These are phyloP conservation scores for Prunus kanzakura DNA, from an alignment of 306 rosid species.

Conservation along the genomic window DNA sequence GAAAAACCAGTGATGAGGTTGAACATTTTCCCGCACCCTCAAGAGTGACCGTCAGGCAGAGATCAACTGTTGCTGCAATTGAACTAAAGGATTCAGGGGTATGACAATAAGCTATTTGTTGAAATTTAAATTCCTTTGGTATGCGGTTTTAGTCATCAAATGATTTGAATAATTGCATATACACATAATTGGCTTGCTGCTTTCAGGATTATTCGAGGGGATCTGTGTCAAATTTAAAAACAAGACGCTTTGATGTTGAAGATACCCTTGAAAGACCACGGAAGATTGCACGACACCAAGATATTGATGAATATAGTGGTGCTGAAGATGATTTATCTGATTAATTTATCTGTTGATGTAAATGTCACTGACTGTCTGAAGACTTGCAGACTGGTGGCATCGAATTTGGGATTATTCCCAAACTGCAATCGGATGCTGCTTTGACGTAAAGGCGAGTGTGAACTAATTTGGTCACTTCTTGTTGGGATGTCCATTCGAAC, in stretches of 20 bases:
- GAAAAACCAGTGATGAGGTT: conserved; percentile 73
- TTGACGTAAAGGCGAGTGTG: conserved; percentile 16
- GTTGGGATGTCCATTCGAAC: conserved; percentile 24
- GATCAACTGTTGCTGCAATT: conserved; percentile 66
- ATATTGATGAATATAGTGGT: conserved; percentile 73
- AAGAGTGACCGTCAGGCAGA: conserved; percentile 72
- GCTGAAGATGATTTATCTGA: conserved; percentile 89
- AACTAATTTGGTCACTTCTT: conserved; percentile 4
- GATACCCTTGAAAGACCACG: conserved; percentile 62
- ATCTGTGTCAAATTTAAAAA: conserved; percentile 35
- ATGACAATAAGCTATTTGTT: conserved; percentile 20
- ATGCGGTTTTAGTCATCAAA: neutral
- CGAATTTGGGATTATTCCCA: conserved; percentile 13
- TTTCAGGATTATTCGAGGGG: conserved; percentile 67
- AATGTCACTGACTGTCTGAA: conserved; percentile 24
- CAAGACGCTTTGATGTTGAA: conserved; percentile 57
- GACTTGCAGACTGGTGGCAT: conserved; percentile 17
- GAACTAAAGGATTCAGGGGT: conserved; percentile 85
- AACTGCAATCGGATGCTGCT: conserved; percentile 13
- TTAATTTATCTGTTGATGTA: conserved; percentile 33
- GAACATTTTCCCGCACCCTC: conserved; percentile 86
- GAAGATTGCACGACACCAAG: conserved; percentile 49
- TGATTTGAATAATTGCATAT: neutral
- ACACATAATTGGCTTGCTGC: conserved; percentile 6
- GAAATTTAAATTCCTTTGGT: neutral